Percentiles rank a stretch among this genome's conserved stretches.
These are phyloP conservation scores for Aspergillus saccharolyticus DNA, from an alignment of 495 filamentous ascomycete species.

Conservation along the genomic window DNA sequence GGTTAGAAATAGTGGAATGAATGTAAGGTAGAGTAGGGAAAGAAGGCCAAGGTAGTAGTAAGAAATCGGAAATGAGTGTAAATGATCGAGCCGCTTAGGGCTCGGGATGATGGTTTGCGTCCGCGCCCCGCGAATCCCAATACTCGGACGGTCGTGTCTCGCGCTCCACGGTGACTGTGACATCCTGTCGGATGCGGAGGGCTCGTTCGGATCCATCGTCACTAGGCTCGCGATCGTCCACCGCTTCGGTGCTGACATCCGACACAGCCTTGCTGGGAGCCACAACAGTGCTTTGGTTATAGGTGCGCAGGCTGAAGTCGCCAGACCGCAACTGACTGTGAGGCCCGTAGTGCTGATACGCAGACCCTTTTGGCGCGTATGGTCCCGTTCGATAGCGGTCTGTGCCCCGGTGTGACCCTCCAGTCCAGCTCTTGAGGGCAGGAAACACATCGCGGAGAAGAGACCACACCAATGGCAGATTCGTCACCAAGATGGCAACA, in stretches of 20 bases:
- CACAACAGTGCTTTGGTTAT: slow-evolving; percentile 25
- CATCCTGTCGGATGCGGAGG: slow-evolving; percentile 42
- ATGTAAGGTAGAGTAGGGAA: slow-evolving; percentile 1
- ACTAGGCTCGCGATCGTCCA: slow-evolving; percentile 31
- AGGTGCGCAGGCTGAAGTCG: slow-evolving; percentile 34
- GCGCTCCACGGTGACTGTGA: slow-evolving; percentile 42
- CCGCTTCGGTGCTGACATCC: slow-evolving; percentile 26
- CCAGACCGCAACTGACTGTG: slow-evolving; percentile 30
- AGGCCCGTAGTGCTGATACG: slow-evolving; percentile 29
- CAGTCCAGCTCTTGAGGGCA: slow-evolving; percentile 43
- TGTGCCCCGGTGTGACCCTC: slow-evolving; percentile 36
- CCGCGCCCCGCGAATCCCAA: slow-evolving; percentile 10
- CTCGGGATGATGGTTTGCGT: slow-evolving; percentile 1
- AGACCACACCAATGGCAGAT: slow-evolving; percentile 62
- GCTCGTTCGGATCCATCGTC: slow-evolving; percentile 40
- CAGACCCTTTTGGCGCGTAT: slow-evolving; percentile 34
- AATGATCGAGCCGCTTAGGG: slow-evolving; percentile 16
- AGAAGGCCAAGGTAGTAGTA: too few relatives aligned
- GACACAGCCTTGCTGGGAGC: slow-evolving; percentile 32
- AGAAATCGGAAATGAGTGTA: not conserved
- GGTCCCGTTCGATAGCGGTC: slow-evolving; percentile 34
- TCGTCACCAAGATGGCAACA: slow-evolving; percentile 60
- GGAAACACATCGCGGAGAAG: slow-evolving; percentile 57
- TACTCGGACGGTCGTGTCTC: slow-evolving; percentile 28
- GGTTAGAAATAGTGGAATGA: not conserved